Conservation (phyloP, 352 stramenopile species). For the Blastocystis sp. region DNA sequence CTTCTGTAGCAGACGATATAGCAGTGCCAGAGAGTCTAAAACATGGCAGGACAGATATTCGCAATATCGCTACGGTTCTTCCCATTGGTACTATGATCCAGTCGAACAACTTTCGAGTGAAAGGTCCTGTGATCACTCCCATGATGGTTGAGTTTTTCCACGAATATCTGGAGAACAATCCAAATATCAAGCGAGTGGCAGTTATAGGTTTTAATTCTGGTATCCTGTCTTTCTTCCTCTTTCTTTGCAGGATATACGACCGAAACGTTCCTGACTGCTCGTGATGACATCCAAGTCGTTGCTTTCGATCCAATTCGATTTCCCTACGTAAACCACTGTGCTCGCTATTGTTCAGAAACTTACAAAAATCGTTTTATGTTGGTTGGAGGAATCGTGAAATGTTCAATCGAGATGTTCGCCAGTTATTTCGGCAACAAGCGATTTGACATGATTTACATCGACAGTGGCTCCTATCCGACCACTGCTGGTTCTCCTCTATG, state of each 20-base stretch:
- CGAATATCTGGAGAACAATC: slow-evolving; percentile 27
- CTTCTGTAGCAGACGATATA: neutral
- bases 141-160: slow-evolving; percentile 63
- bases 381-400: neutral
- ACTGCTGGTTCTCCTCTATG: neutral
- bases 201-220: slow-evolving; percentile 57
- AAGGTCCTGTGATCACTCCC: slow-evolving; percentile 30
- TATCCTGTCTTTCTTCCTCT: neutral
- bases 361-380: slow-evolving; percentile 50
- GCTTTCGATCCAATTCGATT: slow-evolving; percentile 42
- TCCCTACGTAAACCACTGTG: neutral
- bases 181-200: slow-evolving; percentile 48
- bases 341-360: neutral
- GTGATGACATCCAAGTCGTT: slow-evolving; percentile 42
- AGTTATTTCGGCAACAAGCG: slow-evolving; percentile 19
- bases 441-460: slow-evolving; percentile 61
- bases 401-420: slow-evolving; percentile 15
- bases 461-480: slow-evolving; percentile 43
- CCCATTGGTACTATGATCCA: neutral
- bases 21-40: neutral
- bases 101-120: neutral
- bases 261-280: slow-evolving; percentile 52
- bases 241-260: slow-evolving; percentile 31
- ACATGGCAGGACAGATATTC: neutral
- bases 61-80: slow-evolving; percentile 43